phyloP scores from a whole-genome alignment of 1,284 basidiomycete genomes.

The Puccinia coronata region DNA sequence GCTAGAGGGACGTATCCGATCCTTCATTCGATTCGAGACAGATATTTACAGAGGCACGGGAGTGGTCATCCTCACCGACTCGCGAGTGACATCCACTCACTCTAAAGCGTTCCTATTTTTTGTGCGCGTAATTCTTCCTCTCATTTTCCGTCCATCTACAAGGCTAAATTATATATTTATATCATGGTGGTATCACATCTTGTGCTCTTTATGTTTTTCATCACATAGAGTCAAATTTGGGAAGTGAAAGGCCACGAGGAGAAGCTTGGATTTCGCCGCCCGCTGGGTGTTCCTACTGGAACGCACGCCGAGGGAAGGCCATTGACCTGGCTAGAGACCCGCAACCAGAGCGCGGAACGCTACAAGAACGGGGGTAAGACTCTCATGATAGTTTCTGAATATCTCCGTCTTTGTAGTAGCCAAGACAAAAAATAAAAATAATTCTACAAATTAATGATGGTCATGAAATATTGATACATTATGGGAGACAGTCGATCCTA shows the following conservation, averaged over 20 bases:
- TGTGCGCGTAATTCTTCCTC: no score
- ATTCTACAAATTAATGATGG: no score
- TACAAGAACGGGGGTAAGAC: slow-evolving; percentile 14
- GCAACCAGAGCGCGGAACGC: not conserved
- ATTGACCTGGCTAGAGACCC: slow-evolving; percentile 31
- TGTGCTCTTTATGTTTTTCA: no score
- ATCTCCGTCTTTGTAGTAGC: not conserved
- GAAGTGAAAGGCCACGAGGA: slow-evolving; percentile 48
- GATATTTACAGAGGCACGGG: slow-evolving; percentile 31
- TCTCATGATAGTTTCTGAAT: no score
- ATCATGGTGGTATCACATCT: no score
- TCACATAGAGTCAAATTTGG: slow-evolving; percentile 29
- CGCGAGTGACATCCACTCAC: not conserved
- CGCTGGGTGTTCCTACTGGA: slow-evolving; percentile 1
- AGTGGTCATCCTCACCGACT: slow-evolving; percentile 3
- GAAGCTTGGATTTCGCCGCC: slow-evolving; percentile 17
- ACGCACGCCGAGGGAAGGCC: not conserved
- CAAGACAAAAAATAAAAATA: no score
- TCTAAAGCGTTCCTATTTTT: slow-evolving; percentile 34
- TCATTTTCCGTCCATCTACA: no score
- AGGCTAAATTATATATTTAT: no score
- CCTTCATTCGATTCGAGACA: slow-evolving; percentile 38
- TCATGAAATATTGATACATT: no score
- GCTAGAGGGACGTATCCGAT: not conserved
- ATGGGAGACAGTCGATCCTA: slow-evolving; percentile 42